Evolutionary conservation across 805 yeast species (phyloP), one percentile per base, ranked within the genome.

Genomic region (Huiozyma naganishii): DNA sequence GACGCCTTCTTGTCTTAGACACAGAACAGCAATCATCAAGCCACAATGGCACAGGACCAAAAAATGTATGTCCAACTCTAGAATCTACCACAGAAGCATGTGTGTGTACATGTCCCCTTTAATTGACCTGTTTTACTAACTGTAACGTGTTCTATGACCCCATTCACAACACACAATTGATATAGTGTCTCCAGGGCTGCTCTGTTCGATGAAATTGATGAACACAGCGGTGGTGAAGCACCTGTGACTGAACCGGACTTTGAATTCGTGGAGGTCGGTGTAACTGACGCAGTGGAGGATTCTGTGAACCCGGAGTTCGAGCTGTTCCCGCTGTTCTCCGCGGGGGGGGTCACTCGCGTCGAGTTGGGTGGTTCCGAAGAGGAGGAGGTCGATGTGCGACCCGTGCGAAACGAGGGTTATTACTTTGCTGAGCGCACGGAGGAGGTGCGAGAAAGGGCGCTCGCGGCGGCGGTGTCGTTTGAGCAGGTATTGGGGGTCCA

Each of bases 261-360:
- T 28, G 57, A 60, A 48, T 44, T 60, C 38, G 58, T 55, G 30
- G 56, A 61, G 33, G 49, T 52, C 27, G 35, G 34, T 12, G 43
- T 40, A 12, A 12, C 5, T n/a, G 29, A 27, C 13, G 39, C 41
- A 30, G 30, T 5, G 9, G 36, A 35, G 6, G 33, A 51, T 7
- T 33, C 34, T 17, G 23, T 17, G 23, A 4, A 17, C 23, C 23
- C 55, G 6, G 56, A 51, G 39, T 59, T 52, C 40, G 62, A 59
- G 11, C 55, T 52, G 32, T 60, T 59, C 38, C 64, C 63, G 9
- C 44, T 61, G 9, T 61, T 59, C 41, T 53, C 64, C 5, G 52
- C 45, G 29, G 49, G 41, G 7, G 52, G 49, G 27, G 42, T 61
- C 33, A 55, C 57, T 47, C 59, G 52, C 42, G 52, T 61, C 10